Percentiles rank a stretch among this genome's conserved stretches.
Evolutionary conservation across 2,329 filamentous ascomycete genomes (phyloP).

Genomic region (Massarina eburnea): DNA sequence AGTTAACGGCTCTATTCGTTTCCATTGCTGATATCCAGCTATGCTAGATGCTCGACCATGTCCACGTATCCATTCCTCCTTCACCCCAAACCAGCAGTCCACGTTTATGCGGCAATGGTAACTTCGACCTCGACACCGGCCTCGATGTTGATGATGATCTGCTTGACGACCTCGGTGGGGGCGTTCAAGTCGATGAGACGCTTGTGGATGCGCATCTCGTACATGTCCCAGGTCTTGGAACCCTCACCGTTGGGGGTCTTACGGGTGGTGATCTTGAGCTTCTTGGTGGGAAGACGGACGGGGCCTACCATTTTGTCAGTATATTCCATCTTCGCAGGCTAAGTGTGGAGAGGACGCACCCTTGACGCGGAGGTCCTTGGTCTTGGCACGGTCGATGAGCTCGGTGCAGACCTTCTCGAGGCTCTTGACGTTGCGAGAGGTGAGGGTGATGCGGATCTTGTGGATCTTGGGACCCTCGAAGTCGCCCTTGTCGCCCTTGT

Average conservation of each 20-base stretch:
- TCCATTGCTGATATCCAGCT: conserved; percentile 17
- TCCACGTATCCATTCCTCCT: conserved; percentile 24
- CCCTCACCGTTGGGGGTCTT: conserved; percentile 99
- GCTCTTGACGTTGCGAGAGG: conserved; percentile 82
- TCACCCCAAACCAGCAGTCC: conserved; percentile 12
- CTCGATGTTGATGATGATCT: conserved; percentile 96
- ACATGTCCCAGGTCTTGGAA: conserved; percentile 99
- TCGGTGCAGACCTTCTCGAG: conserved; percentile 74
- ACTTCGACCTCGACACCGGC: conserved; percentile 92
- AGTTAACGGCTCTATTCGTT: conserved; percentile 7
- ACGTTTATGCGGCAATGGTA: conserved; percentile 76
- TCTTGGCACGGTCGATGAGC: conserved; percentile 97
- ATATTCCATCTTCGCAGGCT: not conserved
- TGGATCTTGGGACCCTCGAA: conserved; percentile 93
- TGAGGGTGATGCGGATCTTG: conserved; percentile 98
- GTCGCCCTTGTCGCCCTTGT: conserved; percentile 92
- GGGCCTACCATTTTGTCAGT: conserved; percentile 55
- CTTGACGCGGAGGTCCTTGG: conserved; percentile 98
- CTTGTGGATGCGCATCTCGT: conserved; percentile 99
- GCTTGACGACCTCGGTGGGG: conserved; percentile 96
- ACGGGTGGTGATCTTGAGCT: conserved; percentile 92
- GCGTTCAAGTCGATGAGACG: conserved; percentile 97
- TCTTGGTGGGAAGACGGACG: conserved; percentile 97
- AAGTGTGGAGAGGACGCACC: conserved; percentile 40
- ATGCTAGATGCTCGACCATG: conserved; percentile 28